Evolutionary conservation across 2,329 filamentous ascomycete genomes (phyloP).

Genomic region (Penicillium sp.): DNA sequence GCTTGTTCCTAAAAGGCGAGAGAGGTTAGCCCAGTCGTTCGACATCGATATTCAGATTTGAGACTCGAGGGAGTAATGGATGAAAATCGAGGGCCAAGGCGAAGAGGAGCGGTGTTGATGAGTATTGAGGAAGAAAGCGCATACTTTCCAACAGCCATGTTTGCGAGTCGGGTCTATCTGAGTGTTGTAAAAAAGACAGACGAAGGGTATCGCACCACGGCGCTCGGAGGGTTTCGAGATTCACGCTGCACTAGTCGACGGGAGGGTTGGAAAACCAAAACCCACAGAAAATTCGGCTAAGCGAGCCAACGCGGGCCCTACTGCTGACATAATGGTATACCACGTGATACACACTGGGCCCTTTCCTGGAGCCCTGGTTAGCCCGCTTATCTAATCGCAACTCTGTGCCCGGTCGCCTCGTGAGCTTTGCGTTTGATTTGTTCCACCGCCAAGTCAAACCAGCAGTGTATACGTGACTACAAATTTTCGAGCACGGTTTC

Average conservation of each 20-base stretch:
- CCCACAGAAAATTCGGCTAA: constrained; percentile 53
- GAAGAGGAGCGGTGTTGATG: constrained; percentile 11
- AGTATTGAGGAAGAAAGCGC: constrained; percentile 35
- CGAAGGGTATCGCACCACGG: constrained; percentile 45
- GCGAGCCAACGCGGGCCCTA: constrained; percentile 46
- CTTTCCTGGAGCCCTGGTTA: not conserved
- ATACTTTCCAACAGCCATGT: constrained; percentile 82
- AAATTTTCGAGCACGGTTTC: too few relatives aligned
- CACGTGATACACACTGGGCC: constrained; percentile 27
- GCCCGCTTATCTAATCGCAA: not conserved
- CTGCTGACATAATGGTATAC: constrained; percentile 35
- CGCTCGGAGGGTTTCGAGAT: constrained; percentile 45
- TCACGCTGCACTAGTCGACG: constrained; percentile 40
- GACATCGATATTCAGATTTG: constrained; percentile 9
- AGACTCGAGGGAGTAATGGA: constrained; percentile 8
- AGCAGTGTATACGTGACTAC: too few relatives aligned
- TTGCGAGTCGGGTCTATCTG: constrained; percentile 61
- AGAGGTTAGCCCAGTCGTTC: constrained; percentile 24
- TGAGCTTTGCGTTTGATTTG: too few relatives aligned
- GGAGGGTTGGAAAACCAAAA: constrained; percentile 45
- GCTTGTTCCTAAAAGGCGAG: constrained; percentile 79
- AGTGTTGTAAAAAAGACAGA: constrained; percentile 47
- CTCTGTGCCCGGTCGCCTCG: too few relatives aligned
- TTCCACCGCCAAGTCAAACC: too few relatives aligned
- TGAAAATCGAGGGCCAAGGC: constrained; percentile 7